These are phyloP conservation scores for Stramenopiles sp. DNA, from an alignment of 352 stramenopile genomes.

Conservation along the genomic window DNA sequence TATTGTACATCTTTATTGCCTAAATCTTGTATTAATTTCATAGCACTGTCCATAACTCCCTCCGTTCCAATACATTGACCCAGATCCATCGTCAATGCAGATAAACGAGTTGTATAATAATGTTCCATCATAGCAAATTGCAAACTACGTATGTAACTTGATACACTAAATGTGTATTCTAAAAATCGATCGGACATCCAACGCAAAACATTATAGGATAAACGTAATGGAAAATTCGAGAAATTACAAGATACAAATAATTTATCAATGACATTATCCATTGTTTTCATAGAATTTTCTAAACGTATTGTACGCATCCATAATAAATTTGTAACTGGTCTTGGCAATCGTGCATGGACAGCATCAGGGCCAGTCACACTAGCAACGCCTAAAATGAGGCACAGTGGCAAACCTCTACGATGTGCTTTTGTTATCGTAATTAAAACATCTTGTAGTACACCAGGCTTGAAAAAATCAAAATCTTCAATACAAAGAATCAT, in stretches of 20 bases:
- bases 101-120: neutral
- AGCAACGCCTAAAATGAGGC: neutral
- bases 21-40: neutral
- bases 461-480: constrained; percentile 1
- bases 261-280: neutral
- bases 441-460: neutral
- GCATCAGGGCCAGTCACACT: neutral
- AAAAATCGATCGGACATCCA: neutral
- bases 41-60: neutral
- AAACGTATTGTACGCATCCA: neutral
- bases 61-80: neutral
- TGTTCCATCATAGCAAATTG: neutral
- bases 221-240: neutral
- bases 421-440: neutral
- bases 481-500: neutral
- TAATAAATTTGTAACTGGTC: neutral
- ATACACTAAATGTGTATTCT: neutral
- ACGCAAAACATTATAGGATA: neutral
- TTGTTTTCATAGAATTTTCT: neutral
- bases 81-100: neutral
- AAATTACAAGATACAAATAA: neutral
- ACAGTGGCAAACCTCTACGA: neutral
- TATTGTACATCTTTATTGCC: neutral
- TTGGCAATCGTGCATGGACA: neutral
- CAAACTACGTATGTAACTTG: neutral